Base-by-base conservation (phyloP, 768 basidiomycete species). In the Leccinum uliginosum region DNA sequence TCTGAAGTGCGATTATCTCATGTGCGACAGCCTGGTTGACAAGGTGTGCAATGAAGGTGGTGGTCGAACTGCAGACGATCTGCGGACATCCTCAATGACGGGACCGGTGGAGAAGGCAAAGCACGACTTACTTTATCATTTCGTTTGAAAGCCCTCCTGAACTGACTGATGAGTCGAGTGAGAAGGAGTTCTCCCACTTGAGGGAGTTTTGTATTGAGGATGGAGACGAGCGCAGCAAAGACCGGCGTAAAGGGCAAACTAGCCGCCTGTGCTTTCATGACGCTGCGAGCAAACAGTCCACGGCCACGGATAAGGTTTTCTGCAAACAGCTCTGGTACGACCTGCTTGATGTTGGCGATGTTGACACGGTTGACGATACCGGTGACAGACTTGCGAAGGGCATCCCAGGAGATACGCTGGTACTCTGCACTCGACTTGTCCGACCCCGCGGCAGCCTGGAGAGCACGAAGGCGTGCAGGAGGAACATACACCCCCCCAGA, bases 281-380 rank as follows among this genome's bases (percentile, higher is more conserved):
- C 80, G 62, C 94, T 95, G 62, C 97, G 78, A 21, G 91, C 82
- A 68, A 98, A 97, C 40, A 99, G 78, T 1, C 97, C 97, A 24
- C 92, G 81, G 1, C 97, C 97, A 48, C 94, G 85, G 59, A 98
- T 84, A 29, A 99, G 82, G 73, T 99, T 97, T 73, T 99, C 97
- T 2, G 84, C 73, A 66, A 99, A 98, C 24, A 99, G 74, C 71
- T 96, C 92, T 0, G 93, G 92, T 0, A 93, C 83, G 62, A 96
- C 83, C 65, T 88, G 83, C 74, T 98, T 97, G 83, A 99, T 99
- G 71, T 98, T 98, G 63, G 86, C 80, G 19, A 93, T 81, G 72
- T 98, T 98, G 76, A 99, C 92, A 80, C 97, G 89, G 80, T 99
- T 99, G 80, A 98, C 96, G 64, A 98, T 89, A 93, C 97, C 97